Evolutionary conservation across 257 asterid species (phyloP).

Genomic region (Jacaranda mimosifolia): DNA sequence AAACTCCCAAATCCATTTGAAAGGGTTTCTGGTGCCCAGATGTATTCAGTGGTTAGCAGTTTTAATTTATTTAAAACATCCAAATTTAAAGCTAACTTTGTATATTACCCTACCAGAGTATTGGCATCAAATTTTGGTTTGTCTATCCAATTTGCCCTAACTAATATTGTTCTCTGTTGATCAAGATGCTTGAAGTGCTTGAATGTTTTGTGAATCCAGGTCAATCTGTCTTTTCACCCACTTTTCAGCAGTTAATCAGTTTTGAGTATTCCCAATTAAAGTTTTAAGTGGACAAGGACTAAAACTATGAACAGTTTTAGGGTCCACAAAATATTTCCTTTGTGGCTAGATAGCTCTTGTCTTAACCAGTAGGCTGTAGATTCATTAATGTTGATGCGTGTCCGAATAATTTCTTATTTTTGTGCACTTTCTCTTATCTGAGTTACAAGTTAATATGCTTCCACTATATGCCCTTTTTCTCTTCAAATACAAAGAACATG

Average conservation of each 20-base stretch:
- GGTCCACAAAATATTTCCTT: neutral
- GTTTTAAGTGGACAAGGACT: neutral
- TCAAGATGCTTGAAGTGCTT: neutral
- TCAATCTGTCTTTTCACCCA: neutral
- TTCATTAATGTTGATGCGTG: neutral
- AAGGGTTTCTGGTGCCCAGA: neutral
- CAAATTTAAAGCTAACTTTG: neutral
- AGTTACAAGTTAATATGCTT: neutral
- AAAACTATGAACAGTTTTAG: neutral
- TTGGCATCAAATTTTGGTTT: neutral
- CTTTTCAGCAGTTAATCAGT: neutral
- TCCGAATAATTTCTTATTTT: neutral
- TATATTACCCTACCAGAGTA: neutral
- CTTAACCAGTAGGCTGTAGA: neutral
- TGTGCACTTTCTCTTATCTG: neutral
- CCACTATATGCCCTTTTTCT: neutral
- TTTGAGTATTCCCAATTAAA: neutral
- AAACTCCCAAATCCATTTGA: neutral
- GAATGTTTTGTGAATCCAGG: neutral
- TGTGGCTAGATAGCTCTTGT: neutral
- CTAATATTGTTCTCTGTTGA: neutral
- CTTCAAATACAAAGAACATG: neutral
- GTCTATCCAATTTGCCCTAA: neutral
- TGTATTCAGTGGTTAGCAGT: neutral
- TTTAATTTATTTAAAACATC: neutral